phyloP scores from a whole-genome alignment of 805 yeast genomes.

The Kluyveromyces nonfermentans region DNA sequence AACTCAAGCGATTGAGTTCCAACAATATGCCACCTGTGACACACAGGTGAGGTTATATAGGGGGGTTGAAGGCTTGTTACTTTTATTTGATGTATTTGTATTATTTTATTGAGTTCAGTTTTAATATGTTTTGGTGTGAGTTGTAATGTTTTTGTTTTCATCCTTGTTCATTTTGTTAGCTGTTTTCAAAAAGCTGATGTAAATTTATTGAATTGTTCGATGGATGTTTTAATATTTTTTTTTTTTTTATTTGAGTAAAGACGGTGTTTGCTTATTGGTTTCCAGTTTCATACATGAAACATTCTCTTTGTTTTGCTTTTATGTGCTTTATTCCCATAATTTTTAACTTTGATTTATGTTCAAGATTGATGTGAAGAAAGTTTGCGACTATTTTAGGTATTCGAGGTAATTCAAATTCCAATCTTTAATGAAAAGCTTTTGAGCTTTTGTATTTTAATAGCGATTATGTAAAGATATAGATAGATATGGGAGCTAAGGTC shows the following conservation, averaged over 20 bases:
- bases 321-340: no score
- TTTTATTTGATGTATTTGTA: not conserved
- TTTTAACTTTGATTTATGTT: not conserved
- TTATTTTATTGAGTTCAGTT: no score
- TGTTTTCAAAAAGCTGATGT: no score
- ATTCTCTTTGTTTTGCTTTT: not conserved
- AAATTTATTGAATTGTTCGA: not conserved
- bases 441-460: not conserved
- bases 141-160: not conserved
- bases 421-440: not conserved
- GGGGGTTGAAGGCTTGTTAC: not conserved
- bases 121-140: no score
- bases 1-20: slow-evolving; percentile 19
- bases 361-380: not conserved
- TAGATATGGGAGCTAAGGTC: not conserved
- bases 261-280: not conserved
- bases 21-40: slow-evolving; percentile 1
- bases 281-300: not conserved
- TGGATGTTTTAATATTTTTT: not conserved
- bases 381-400: not conserved
- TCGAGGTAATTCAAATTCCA: not conserved
- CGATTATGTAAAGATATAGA: not conserved
- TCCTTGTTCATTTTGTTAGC: no score
- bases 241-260: not conserved
- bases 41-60: not conserved